Evolutionary conservation across 805 yeast species (phyloP).

Genomic region (Ogataea paradorogensis): DNA sequence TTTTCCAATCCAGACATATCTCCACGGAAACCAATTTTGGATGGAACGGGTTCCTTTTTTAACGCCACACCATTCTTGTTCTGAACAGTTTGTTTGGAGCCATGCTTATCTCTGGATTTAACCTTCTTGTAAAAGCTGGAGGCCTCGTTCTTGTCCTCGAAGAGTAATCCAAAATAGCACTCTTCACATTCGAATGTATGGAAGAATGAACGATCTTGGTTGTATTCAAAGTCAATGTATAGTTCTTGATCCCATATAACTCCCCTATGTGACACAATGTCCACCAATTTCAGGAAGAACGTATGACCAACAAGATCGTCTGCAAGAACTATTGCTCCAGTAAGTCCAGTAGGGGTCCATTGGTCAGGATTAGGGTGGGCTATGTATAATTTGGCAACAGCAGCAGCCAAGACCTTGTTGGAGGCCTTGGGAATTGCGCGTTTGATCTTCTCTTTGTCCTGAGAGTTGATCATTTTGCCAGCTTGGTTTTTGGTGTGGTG

Average conservation of each 20-base stretch:
- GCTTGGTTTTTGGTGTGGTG: conserved; percentile 13
- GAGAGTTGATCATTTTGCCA: conserved; percentile 34
- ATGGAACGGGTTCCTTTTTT: conserved; percentile 45
- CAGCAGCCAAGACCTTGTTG: conserved; percentile 84
- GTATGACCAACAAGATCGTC: conserved; percentile 95
- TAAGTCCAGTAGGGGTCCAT: conserved; percentile 87
- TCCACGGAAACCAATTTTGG: conserved; percentile 63
- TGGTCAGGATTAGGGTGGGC: conserved; percentile 80
- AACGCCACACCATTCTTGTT: conserved; percentile 87
- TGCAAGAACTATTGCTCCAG: conserved; percentile 83
- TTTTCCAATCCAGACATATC: conserved; percentile 38
- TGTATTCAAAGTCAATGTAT: conserved; percentile 81
- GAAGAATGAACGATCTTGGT: conserved; percentile 92
- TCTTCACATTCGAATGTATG: conserved; percentile 93
- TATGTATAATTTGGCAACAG: conserved; percentile 84
- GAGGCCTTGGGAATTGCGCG: conserved; percentile 84
- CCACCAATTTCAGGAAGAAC: conserved; percentile 85
- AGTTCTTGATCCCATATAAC: conserved; percentile 97
- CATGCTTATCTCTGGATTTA: conserved; percentile 71
- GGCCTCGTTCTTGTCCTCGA: conserved; percentile 88
- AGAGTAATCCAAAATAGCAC: conserved; percentile 79
- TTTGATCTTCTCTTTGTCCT: conserved; percentile 87
- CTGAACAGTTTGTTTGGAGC: conserved; percentile 77
- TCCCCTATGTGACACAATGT: conserved; percentile 76
- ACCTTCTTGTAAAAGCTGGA: conserved; percentile 80